These are phyloP conservation scores for Oxyria digyna DNA, from an alignment of 148 eudicot species.

Conservation along the genomic window DNA sequence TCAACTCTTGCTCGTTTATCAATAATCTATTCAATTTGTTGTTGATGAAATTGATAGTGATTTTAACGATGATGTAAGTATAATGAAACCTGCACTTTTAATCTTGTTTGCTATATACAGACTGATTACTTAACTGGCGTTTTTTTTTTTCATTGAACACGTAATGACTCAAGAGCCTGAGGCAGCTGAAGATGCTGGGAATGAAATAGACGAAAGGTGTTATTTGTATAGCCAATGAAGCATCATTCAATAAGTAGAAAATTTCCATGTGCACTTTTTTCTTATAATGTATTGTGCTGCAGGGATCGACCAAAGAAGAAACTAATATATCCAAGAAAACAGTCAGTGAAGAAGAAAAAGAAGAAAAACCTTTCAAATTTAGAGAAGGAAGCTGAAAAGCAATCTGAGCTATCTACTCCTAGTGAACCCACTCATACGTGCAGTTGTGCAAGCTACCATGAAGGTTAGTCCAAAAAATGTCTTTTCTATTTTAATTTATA, in stretches of 20 bases:
- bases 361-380: conserved; percentile 42
- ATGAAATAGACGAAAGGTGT: conserved; percentile 76
- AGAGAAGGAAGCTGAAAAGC: conserved; percentile 33
- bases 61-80: conserved; percentile 80
- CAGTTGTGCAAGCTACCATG: conserved; percentile 88
- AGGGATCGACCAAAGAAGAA: conserved; percentile 59
- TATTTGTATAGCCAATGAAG: background rate
- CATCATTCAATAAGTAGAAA: background rate
- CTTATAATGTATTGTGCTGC: conserved; percentile 12
- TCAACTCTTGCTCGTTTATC: too few species aligned
- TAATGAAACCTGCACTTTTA: background rate
- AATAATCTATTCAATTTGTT: too few species aligned
- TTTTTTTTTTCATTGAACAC: background rate
- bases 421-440: conserved; percentile 60
- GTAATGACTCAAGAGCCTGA: conserved; percentile 52
- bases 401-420: conserved; percentile 32
- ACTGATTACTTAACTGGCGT: background rate
- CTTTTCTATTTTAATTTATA: background rate
- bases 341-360: conserved; percentile 57
- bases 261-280: background rate
- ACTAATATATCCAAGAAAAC: conserved; percentile 64
- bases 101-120: background rate
- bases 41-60: conserved; percentile 94
- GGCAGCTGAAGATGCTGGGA: conserved; percentile 57
- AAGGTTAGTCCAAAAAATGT: conserved; percentile 35